These are phyloP conservation scores for Komagataea norvegica DNA, from an alignment of 1,139 yeast species.

Conservation along the genomic window DNA sequence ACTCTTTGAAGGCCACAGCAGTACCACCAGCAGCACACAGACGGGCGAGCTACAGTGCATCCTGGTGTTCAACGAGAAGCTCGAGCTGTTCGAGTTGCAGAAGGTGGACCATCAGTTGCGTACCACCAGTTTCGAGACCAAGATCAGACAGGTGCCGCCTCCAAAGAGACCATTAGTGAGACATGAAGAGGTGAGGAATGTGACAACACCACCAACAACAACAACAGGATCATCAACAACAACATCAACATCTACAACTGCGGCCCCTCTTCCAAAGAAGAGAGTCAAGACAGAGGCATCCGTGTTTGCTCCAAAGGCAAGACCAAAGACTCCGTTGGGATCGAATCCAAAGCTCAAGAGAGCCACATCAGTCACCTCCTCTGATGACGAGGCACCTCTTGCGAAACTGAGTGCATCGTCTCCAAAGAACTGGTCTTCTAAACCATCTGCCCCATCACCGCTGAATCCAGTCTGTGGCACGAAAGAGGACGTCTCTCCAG, in stretches of 20 bases:
- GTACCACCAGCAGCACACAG: no score
- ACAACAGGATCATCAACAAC: no score
- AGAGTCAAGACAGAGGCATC: slow-evolving; percentile 21
- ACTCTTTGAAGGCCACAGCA: slow-evolving; percentile 14
- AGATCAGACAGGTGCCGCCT: slow-evolving; percentile 1
- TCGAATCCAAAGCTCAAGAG: slow-evolving; percentile 6
- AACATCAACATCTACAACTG: background rate
- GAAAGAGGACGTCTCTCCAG: background rate
- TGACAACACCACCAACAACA: no score
- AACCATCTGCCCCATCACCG: slow-evolving; percentile 12
- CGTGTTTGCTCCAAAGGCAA: slow-evolving; percentile 22
- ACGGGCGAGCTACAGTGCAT: slow-evolving; percentile 18
- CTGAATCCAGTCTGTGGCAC: slow-evolving; percentile 2
- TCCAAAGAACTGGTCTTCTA: slow-evolving; percentile 8
- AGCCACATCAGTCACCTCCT: slow-evolving; percentile 4
- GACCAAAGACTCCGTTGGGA: slow-evolving; percentile 19
- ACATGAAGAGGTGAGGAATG: no score
- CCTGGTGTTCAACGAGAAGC: slow-evolving; percentile 15
- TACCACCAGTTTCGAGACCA: slow-evolving; percentile 8
- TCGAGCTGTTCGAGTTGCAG: slow-evolving; percentile 15
- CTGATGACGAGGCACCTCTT: slow-evolving; percentile 19
- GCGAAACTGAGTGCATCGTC: slow-evolving; percentile 9
- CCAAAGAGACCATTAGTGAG: slow-evolving; percentile 1
- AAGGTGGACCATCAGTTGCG: slow-evolving; percentile 14
- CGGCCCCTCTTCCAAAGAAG: slow-evolving; percentile 12